Base-by-base conservation (phyloP, 1,284 basidiomycete species). In the Stygiomarasmius scandens region DNA sequence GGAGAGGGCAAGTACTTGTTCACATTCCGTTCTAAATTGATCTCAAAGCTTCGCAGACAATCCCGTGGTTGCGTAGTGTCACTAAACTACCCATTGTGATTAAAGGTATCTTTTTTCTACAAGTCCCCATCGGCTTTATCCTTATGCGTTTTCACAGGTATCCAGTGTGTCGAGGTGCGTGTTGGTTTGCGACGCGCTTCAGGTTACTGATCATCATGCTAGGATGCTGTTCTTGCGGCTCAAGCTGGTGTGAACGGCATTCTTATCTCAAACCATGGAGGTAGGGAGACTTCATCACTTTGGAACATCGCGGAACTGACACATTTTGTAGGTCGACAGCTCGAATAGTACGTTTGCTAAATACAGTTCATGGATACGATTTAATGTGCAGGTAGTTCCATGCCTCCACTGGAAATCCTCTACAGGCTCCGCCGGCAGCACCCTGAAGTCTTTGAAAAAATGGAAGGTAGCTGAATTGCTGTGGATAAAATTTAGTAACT, bases 261-360 rank as follows among this genome's bases (percentile, higher is more conserved):
- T 55, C 80, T 97, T 25, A 73, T 95, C n/a, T 93, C 92, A 3
- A 97, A 97, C 66, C 95, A 96, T 66, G 94, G 93, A 58, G 94
- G 95, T 86, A 69, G 64, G 84, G 66, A 60, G 69, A 12, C 29
- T 5, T 32, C 29, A 32, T 6, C 29, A 32, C 29, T 32, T 32
- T 12, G 12, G 29, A 32, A 32, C n/a, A n/a, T n/a, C n/a, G n/a
- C n/a, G n/a, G 29, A 50, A 36, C 54, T 36, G 54, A 25, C 41
- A 58, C 57, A 44, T 58, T 52, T 59, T 16, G 10, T 58, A 89
- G 87, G 87, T 48, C 85, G 95, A 38, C 93, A 96, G 73, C 75
- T 96, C 46, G 89, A 92, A 61, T 91, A 84, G 89, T 90, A 67
- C 70, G 82, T 68, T 9, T 10, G 36, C 32, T 45, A 16, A 62